Percentiles rank a stretch among this genome's conserved stretches.
Conservation (phyloP, 2,329 filamentous ascomycete species). For the Hypoxylon rubiginosum region DNA sequence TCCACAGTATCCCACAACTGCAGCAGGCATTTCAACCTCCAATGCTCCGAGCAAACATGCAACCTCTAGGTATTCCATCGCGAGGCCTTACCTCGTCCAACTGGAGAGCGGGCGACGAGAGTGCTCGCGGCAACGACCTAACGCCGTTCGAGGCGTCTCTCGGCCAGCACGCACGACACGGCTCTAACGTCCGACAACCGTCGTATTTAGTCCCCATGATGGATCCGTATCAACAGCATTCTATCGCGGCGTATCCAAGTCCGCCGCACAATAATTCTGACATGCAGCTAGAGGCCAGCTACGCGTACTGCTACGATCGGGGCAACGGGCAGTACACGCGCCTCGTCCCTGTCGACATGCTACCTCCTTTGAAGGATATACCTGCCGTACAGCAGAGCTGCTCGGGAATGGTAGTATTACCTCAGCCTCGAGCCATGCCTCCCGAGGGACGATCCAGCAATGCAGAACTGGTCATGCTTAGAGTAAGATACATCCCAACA, state of each 20-base stretch:
- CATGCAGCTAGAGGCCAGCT: conserved; percentile 50
- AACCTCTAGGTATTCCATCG: conserved; percentile 23
- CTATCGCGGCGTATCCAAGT: conserved; percentile 31
- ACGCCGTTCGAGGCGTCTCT: conserved; percentile 42
- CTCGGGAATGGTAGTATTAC: conserved; percentile 63
- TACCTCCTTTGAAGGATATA: conserved; percentile 62
- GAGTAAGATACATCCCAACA: conserved; percentile 55
- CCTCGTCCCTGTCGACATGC: conserved; percentile 68
- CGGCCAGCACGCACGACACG: conserved; percentile 21
- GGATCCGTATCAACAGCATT: conserved; percentile 39
- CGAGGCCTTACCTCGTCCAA: conserved; percentile 49
- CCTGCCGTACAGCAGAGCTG: conserved; percentile 56
- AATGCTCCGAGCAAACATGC: conserved; percentile 34
- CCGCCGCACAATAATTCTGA: conserved; percentile 36
- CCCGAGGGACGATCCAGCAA: conserved; percentile 57
- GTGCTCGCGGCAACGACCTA: conserved; percentile 5
- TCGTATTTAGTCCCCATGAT: conserved; percentile 32
- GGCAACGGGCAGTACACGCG: conserved; percentile 67
- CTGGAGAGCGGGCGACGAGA: conserved; percentile 47
- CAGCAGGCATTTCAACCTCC: conserved; percentile 37
- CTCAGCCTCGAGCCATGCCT: conserved; percentile 55
- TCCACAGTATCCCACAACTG: conserved; percentile 33
- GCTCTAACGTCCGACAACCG: conserved; percentile 16
- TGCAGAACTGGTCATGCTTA: conserved; percentile 53
- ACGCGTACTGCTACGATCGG: conserved; percentile 66